phyloP scores from a whole-genome alignment of 2,329 filamentous ascomycete genomes.

The Calonectria crousiana region DNA sequence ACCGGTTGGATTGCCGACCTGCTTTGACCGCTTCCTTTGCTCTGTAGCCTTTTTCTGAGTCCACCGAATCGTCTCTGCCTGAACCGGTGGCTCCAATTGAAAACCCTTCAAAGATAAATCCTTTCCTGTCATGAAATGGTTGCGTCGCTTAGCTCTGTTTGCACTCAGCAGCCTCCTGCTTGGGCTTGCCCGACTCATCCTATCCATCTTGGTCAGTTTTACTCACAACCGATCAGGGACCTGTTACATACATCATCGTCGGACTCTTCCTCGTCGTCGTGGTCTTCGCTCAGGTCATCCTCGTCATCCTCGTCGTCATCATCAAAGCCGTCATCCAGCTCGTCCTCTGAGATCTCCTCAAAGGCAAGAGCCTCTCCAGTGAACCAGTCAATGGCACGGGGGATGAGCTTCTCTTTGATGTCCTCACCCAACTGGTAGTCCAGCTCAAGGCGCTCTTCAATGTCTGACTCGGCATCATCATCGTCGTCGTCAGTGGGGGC shows the following conservation, averaged over 20 bases:
- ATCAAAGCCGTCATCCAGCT: constrained; percentile 85
- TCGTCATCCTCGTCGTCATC: constrained; percentile 96
- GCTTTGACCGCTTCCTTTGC: constrained; percentile 41
- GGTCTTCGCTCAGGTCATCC: constrained; percentile 84
- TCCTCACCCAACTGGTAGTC: constrained; percentile 99
- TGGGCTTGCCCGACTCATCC: constrained; percentile 90
- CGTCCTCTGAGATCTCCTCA: constrained; percentile 89
- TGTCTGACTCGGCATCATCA: constrained; percentile 85
- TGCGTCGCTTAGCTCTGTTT: constrained; percentile 82
- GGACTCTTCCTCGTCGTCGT: constrained; percentile 85
- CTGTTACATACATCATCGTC: constrained; percentile 76
- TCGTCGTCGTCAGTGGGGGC: constrained; percentile 79
- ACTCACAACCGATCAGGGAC: background rate
- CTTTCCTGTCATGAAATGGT: constrained; percentile 51
- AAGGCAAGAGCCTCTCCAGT: constrained; percentile 97
- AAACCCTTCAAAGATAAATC: constrained; percentile 35
- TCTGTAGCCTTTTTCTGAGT: constrained; percentile 42
- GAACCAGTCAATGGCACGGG: constrained; percentile 99
- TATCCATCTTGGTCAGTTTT: constrained; percentile 52
- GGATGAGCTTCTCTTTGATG: constrained; percentile 99
- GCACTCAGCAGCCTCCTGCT: constrained; percentile 95
- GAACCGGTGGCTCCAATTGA: constrained; percentile 39
- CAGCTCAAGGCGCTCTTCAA: constrained; percentile 96
- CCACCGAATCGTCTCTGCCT: constrained; percentile 21
- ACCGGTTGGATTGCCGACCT: constrained; percentile 42